These are phyloP conservation scores for Chrysosphaeria jannelii DNA, from an alignment of 2,329 filamentous ascomycete genomes.

Conservation along the genomic window DNA sequence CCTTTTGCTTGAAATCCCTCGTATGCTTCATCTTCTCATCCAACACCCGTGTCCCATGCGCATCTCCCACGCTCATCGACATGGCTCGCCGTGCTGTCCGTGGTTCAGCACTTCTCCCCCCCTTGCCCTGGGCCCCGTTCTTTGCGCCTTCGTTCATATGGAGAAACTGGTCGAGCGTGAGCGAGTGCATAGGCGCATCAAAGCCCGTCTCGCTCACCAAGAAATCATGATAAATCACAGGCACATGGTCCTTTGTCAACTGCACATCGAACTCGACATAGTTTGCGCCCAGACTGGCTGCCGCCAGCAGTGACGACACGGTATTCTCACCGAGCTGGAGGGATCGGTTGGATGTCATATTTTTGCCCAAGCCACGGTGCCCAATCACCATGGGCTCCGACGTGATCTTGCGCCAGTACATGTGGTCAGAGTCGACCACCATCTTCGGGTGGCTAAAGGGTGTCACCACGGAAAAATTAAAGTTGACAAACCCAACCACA, in stretches of 20 bases:
- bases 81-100: conserved; percentile 16
- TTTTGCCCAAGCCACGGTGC: conserved; percentile 62
- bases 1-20: conserved; percentile 74
- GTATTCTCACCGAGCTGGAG: conserved; percentile 93
- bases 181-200: conserved; percentile 79
- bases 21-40: conserved; percentile 92
- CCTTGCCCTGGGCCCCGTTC: background rate
- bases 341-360: conserved; percentile 53
- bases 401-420: conserved; percentile 83
- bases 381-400: conserved; percentile 51
- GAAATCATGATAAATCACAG: conserved; percentile 96
- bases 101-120: no score
- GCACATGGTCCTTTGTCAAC: conserved; percentile 92
- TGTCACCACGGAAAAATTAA: conserved; percentile 87
- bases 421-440: conserved; percentile 67
- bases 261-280: conserved; percentile 70
- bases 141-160: conserved; percentile 37
- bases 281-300: conserved; percentile 64
- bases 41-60: conserved; percentile 8
- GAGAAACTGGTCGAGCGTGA: conserved; percentile 86
- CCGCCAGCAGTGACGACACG: conserved; percentile 80
- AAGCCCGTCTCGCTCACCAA: conserved; percentile 92
- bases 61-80: conserved; percentile 18
- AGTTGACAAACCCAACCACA: conserved; percentile 81
- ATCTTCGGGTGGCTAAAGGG: conserved; percentile 87